phyloP scores from a whole-genome alignment of 108 stramenopile genomes.

The Cyclotella atomus region DNA sequence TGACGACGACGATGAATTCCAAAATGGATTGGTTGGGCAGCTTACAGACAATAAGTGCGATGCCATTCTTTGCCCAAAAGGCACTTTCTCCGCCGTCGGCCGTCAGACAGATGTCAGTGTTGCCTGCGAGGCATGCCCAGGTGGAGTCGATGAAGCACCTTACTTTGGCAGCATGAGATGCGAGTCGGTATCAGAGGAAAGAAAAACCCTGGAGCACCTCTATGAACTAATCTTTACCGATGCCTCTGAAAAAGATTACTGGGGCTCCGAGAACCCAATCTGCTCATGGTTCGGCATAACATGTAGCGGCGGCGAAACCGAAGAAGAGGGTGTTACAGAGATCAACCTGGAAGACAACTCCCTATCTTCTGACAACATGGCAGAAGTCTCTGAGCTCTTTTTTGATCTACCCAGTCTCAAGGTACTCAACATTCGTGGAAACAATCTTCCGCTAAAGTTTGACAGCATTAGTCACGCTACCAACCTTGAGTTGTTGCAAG shows the following conservation, averaged over 20 bases:
- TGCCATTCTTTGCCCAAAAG: slow-evolving; percentile 82
- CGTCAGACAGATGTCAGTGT: slow-evolving; percentile 47
- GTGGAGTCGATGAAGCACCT: slow-evolving; percentile 31
- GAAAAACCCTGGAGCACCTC: slow-evolving; percentile 54
- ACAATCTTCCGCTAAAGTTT: slow-evolving; percentile 58
- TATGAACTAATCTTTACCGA: slow-evolving; percentile 46
- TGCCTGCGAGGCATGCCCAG: slow-evolving; percentile 54
- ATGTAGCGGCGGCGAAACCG: slow-evolving; percentile 40
- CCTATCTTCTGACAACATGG: slow-evolving; percentile 33
- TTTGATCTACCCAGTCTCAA: slow-evolving; percentile 38
- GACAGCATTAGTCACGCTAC: slow-evolving; percentile 54
- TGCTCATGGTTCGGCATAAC: slow-evolving; percentile 77
- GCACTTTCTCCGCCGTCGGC: slow-evolving; percentile 67
- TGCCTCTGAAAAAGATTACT: slow-evolving; percentile 28
- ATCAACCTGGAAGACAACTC: slow-evolving; percentile 54
- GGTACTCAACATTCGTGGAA: slow-evolving; percentile 41
- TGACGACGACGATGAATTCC: slow-evolving; percentile 63
- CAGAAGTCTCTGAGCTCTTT: slow-evolving; percentile 39
- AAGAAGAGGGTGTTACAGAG: slow-evolving; percentile 41
- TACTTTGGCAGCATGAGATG: slow-evolving; percentile 65
- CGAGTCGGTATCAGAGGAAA: slow-evolving; percentile 46
- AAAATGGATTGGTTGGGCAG: slow-evolving; percentile 67
- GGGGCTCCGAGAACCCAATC: slow-evolving; percentile 48
- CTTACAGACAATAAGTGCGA: slow-evolving; percentile 69
- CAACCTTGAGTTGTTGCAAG: slow-evolving; percentile 53